Evolutionary conservation across 2,329 filamentous ascomycete genomes (phyloP).

Genomic region (Trichoderma asperellum): DNA sequence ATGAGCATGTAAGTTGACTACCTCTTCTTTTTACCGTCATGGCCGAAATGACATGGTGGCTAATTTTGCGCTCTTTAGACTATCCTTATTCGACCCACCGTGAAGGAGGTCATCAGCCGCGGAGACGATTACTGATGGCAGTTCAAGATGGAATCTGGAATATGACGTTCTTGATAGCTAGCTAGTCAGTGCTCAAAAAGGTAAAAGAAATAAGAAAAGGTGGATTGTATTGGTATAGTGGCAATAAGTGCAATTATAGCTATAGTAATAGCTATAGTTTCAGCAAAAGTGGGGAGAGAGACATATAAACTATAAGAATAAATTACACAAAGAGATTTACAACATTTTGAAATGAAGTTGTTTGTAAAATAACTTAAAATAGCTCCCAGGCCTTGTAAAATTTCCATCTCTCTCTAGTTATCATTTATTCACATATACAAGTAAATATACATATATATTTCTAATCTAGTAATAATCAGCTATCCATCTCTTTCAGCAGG

Average conservation of each 20-base stretch:
- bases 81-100: conserved; percentile 74
- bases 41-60: conserved; percentile 15
- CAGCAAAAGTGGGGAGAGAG: not conserved
- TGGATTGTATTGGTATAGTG: not conserved
- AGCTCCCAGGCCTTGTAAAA: no score
- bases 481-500: not conserved
- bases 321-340: not conserved
- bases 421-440: no score
- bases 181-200: not conserved
- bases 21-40: no score
- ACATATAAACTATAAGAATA: not conserved
- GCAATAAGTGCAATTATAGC: not conserved
- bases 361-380: not conserved
- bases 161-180: conserved; percentile 31
- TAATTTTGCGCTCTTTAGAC: conserved; percentile 53
- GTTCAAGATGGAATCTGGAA: conserved; percentile 37
- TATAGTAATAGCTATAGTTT: not conserved
- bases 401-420: no score
- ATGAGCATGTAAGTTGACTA: conserved; percentile 78
- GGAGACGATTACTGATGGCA: conserved; percentile 77
- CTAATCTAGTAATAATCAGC: not conserved
- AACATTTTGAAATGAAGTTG: not conserved
- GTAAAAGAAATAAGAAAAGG: not conserved
- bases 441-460: not conserved
- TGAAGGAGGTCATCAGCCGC: conserved; percentile 86